Conservation (phyloP, 75 land plant species). For the Ceratopteris richardii region DNA sequence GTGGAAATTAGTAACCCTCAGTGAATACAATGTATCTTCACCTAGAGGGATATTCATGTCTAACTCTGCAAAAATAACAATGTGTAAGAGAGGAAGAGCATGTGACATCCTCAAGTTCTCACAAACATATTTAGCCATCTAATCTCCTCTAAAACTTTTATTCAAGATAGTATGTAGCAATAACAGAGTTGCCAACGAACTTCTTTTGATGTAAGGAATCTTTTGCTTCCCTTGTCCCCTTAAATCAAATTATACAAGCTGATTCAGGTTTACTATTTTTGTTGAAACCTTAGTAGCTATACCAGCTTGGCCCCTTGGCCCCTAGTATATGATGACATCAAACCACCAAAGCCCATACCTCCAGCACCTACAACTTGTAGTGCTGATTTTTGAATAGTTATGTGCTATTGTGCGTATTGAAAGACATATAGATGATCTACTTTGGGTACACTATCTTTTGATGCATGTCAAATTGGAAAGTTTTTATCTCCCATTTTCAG, state of each 20-base stretch:
- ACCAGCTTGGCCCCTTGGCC: constrained; percentile 12
- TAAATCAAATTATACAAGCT: constrained; percentile 9
- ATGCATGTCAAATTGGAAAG: constrained; percentile 81
- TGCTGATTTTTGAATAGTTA: constrained; percentile 60
- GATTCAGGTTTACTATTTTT: constrained; percentile 64
- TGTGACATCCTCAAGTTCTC: too few relatives aligned
- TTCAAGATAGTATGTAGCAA: constrained; percentile 75
- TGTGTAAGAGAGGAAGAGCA: too few relatives aligned
- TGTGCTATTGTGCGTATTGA: constrained; percentile 80
- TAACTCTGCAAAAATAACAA: too few relatives aligned
- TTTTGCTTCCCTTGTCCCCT: constrained; percentile 58
- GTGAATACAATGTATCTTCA: too few relatives aligned
- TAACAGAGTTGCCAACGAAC: constrained; percentile 74
- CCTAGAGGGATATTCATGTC: too few relatives aligned
- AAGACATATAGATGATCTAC: constrained; percentile 81
- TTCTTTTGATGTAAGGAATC: constrained; percentile 62
- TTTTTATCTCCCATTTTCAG: constrained; percentile 94
- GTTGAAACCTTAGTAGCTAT: constrained; percentile 32
- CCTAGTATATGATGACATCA: constrained; percentile 23
- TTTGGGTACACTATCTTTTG: constrained; percentile 61
- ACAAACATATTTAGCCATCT: constrained; percentile 21
- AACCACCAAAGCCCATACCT: not conserved
- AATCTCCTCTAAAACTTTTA: constrained; percentile 65
- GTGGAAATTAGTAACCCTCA: too few relatives aligned
- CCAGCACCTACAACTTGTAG: constrained; percentile 23